A percentile compares a stretch with the other conserved stretches of the same genome.
phyloP scores from a whole-genome alignment of 2,329 filamentous ascomycete genomes.

The Penicillium sclerotiorum region DNA sequence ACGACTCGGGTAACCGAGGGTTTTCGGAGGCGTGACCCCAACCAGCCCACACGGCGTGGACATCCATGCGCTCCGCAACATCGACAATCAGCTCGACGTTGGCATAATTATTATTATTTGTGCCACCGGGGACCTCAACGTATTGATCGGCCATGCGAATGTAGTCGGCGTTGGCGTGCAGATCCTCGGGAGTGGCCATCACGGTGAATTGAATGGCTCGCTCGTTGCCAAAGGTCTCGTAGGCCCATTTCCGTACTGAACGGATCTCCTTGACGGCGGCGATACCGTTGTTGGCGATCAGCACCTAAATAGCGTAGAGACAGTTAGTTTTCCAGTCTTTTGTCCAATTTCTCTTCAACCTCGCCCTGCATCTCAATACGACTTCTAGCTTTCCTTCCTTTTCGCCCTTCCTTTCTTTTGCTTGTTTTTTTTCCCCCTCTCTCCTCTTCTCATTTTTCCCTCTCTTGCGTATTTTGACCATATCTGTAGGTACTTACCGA shows the following conservation, averaged over 20 bases:
- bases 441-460: no score
- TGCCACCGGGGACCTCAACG: constrained; percentile 96
- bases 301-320: constrained; percentile 61
- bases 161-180: constrained; percentile 97
- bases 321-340: neutral
- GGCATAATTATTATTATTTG: constrained; percentile 99
- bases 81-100: constrained; percentile 99
- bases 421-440: neutral
- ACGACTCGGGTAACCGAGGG: constrained; percentile 92
- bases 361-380: neutral
- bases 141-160: constrained; percentile 99
- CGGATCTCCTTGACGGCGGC: constrained; percentile 99
- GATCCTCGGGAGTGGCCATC: constrained; percentile 98
- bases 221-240: constrained; percentile 99
- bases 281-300: constrained; percentile 99
- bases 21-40: constrained; percentile 99
- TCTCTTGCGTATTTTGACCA: no score
- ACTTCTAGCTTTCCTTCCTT: neutral
- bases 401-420: neutral
- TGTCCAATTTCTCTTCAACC: neutral
- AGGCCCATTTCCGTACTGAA: constrained; percentile 99
- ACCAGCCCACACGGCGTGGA: constrained; percentile 98
- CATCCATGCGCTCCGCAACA: constrained; percentile 96
- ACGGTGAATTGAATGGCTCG: constrained; percentile 98
- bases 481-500: constrained; percentile 87